Evolutionary conservation across 139 green algal genomes (phyloP), one percentile per base, ranked within the genome.

Genomic region (Tetraselmis striata): DNA sequence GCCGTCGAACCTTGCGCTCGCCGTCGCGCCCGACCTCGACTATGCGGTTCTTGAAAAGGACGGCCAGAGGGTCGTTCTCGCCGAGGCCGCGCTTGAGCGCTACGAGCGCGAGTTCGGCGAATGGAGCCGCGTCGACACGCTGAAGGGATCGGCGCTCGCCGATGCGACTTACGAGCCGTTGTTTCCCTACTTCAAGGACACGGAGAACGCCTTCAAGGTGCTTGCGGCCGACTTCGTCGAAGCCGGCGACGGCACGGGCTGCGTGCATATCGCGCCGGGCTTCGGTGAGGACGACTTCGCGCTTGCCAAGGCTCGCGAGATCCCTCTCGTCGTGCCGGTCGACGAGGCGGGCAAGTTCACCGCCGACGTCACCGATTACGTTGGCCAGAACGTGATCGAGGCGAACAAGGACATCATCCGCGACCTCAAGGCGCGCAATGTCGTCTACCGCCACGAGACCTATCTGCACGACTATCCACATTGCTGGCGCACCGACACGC

Each of bases 251-350:
- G 97, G 97, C 67, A 98, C 95, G 23, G 96, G 96, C 29, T 85
- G 99, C 0, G 97, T 99, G 76, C 97, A 99, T 88, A 79, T 89
- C 87, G 95, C 97, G 1, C 97, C 97, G 11, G 95, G 94, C 0
- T 99, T 98, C 90, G 97, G 96, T 75, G 97, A 99, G 89, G 97
- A 99, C 82, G 97, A 99, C 85, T 96, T 95, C 88, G 91, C 97
- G 5, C 94, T 99, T 45, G 98, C 96, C 90, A 82, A 98, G 58
- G 90, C 89, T 0, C 25, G 94, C 77, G 91, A 82, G 2, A 86
- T 92, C 31, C 92, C 98, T 24, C 76, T 80, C 30, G 94, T 95
- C 85, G 95, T 92, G 1, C 96, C 97, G 1, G 88, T 99, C 45
- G 94, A 99, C 83, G 92, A 91, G 29, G 89, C 92, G 32, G 96